Base-by-base conservation (phyloP, 2,329 filamentous ascomycete species). In the Ceratocystis lukuohia region DNA sequence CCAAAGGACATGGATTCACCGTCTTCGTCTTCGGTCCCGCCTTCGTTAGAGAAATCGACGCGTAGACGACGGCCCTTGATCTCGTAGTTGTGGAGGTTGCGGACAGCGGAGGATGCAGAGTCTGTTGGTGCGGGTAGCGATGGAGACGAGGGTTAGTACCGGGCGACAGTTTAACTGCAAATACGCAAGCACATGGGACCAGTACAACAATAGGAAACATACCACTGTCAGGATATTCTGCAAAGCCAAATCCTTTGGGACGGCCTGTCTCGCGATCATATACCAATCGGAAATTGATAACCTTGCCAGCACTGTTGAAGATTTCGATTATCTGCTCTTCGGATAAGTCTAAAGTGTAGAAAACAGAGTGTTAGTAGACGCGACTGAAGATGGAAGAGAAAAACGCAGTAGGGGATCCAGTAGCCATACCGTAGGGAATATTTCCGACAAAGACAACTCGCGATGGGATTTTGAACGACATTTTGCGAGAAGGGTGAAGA, bases 271-370 rank as follows among this genome's bases (percentile, higher is more conserved):
- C 93, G 65, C 91, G 88, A 78, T 97, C 95, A 76, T 96, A 95
- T 70, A 97, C 93, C 62, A 97, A 82, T 64, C 93, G 86, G 75
- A 97, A 97, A 74, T 70, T 93, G 68, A 95, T 81, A 1, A 97
- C 93, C 70, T 92, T 89, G 67, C 94, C 94, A 65, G 89, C 91
- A 70, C 88, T 88, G 74, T 87, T 89, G 75, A 97, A 95, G 69
- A 96, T 96, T 71, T 96, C 90, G 74, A 88, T 88, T 72, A 99
- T 96, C 75, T 96, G 89, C 75, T 97, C 92, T 77, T 99, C 94
- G 37, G 91, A 96, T 70, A 96, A 86, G 69, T 93, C 92, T 96
- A 15, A 3, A 41, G 37, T 12, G 10, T 41, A 72, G n/a, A 28
- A 53, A 37, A 61, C 6, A 22, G 15, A 45, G 7, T n/a, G 63